Conservation (phyloP, 164 flowering plant genomes). For the Paratinospora sagittata region DNA sequence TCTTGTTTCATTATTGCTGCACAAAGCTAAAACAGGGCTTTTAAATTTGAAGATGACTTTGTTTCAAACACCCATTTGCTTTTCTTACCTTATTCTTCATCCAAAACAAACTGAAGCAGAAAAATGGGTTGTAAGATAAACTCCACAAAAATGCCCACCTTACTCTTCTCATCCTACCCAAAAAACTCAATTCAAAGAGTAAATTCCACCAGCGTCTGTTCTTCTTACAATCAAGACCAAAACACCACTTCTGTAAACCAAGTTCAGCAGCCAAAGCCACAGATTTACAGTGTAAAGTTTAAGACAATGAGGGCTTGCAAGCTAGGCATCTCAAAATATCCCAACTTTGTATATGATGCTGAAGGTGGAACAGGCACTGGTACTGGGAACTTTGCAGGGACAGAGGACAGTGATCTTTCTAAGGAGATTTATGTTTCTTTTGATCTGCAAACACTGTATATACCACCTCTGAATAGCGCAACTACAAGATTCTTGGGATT, state of each 20-base stretch:
- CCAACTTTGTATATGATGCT: conserved; percentile 73
- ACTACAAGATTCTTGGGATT: conserved; percentile 80
- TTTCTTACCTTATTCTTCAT: too few relatives aligned
- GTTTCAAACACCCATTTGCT: too few relatives aligned
- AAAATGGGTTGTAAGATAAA: conserved; percentile 43
- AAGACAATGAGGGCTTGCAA: conserved; percentile 58
- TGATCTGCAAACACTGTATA: conserved; percentile 48
- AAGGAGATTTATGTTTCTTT: conserved; percentile 40
- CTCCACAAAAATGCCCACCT: conserved; percentile 17
- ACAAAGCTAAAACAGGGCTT: neutral
- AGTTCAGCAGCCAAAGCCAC: conserved; percentile 19
- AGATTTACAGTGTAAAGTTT: conserved; percentile 40
- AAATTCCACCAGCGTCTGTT: conserved; percentile 12
- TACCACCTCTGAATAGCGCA: conserved; percentile 62
- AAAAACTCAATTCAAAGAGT: conserved; percentile 18
- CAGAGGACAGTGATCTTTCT: neutral
- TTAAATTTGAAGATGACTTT: neutral
- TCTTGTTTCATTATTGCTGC: neutral
- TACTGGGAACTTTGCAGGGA: conserved; percentile 35
- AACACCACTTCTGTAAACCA: conserved; percentile 21
- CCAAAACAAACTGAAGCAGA: neutral
- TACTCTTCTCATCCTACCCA: conserved; percentile 6
- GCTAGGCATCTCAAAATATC: conserved; percentile 77
- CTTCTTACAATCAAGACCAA: conserved; percentile 19
- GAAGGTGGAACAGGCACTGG: conserved; percentile 72